phyloP scores from a whole-genome alignment of 1,139 yeast species.

The Hansenula sp. region DNA sequence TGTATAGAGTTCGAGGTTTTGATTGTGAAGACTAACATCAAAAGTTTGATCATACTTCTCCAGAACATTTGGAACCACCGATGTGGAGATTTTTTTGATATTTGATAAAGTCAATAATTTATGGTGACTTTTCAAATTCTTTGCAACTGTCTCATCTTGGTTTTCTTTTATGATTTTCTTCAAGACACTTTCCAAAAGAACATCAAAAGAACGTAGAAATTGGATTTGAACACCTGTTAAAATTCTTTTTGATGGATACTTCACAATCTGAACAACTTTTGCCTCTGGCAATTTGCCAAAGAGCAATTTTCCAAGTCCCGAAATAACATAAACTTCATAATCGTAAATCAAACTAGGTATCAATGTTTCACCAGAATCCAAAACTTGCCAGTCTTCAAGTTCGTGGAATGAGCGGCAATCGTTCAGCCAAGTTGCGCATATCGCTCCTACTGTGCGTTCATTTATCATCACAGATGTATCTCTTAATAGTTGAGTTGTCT shows the following conservation, averaged over 20 bases:
- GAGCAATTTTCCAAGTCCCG: conserved; percentile 28
- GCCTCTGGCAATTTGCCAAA: conserved; percentile 32
- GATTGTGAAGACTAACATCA: conserved; percentile 34
- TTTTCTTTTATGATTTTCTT: conserved; percentile 37
- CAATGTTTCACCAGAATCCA: conserved; percentile 40
- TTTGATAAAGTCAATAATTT: conserved; percentile 46
- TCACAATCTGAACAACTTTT: conserved; percentile 30
- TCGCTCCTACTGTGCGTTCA: conserved; percentile 40
- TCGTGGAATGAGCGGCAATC: conserved; percentile 40
- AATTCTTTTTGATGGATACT: conserved; percentile 40
- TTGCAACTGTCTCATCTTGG: conserved; percentile 15
- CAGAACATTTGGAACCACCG: conserved; percentile 42
- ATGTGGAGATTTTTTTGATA: conserved; percentile 40
- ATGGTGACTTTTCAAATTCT: conserved; percentile 29
- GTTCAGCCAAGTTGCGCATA: conserved; percentile 44
- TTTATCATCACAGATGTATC: conserved; percentile 32
- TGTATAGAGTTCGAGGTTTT: conserved; percentile 36
- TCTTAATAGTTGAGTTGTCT: conserved; percentile 32
- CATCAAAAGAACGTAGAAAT: conserved; percentile 46
- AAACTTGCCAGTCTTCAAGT: conserved; percentile 39
- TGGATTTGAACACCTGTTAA: conserved; percentile 42
- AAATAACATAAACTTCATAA: conserved; percentile 36
- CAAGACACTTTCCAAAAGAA: conserved; percentile 44
- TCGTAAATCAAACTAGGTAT: conserved; percentile 39
- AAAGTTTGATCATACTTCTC: conserved; percentile 44